Conservation (phyloP, 1,139 yeast species). For the Zygosaccharomyces pseudobailii region DNA sequence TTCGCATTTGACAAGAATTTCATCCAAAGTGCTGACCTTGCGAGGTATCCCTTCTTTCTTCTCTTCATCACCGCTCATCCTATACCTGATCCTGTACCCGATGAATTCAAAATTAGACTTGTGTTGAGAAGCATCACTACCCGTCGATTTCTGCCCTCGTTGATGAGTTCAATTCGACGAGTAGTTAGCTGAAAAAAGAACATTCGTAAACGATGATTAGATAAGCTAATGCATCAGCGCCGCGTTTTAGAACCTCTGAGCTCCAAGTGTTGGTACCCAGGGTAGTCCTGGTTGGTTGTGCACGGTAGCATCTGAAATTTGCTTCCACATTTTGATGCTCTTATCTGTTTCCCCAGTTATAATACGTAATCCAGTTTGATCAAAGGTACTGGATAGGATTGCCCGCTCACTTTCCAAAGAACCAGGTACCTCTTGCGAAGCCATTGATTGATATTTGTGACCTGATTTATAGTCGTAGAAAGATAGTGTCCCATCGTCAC, state of each 20-base stretch:
- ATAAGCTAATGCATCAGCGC: too few species aligned
- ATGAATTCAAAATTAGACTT: too few species aligned
- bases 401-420: slow-evolving; percentile 63
- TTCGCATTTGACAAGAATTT: slow-evolving; percentile 68
- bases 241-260: slow-evolving; percentile 30
- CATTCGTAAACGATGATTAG: not conserved
- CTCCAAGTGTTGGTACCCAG: slow-evolving; percentile 39
- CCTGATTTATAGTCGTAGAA: slow-evolving; percentile 80
- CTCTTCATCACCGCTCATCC: slow-evolving; percentile 20
- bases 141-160: too few species aligned
- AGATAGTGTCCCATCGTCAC: slow-evolving; percentile 73
- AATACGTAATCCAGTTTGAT: slow-evolving; percentile 71
- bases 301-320: slow-evolving; percentile 44
- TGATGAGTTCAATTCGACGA: too few species aligned
- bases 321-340: slow-evolving; percentile 80
- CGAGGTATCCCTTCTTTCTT: slow-evolving; percentile 24
- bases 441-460: slow-evolving; percentile 49
- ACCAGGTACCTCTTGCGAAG: slow-evolving; percentile 62
- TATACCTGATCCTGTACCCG: too few species aligned
- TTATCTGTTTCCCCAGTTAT: slow-evolving; percentile 90
- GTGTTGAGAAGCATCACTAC: slow-evolving; percentile 1
- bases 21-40: slow-evolving; percentile 38
- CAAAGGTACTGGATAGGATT: slow-evolving; percentile 69
- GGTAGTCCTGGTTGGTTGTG: slow-evolving; percentile 45
- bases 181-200: too few species aligned